These are phyloP conservation scores for Tulasnella sp. DNA, from an alignment of 768 basidiomycete genomes.

Conservation along the genomic window DNA sequence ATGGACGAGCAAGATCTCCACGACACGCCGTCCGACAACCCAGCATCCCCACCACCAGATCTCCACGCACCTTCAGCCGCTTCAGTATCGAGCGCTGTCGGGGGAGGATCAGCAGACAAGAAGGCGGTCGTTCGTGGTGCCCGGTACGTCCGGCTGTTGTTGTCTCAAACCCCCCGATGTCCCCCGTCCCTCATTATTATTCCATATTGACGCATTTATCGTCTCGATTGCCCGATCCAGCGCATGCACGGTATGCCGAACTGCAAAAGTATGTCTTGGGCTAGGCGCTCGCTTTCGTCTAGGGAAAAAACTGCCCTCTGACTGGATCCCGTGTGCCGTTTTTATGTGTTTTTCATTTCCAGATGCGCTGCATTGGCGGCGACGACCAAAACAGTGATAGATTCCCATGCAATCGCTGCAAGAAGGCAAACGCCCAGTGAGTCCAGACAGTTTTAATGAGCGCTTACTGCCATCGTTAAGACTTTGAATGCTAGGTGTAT, in stretches of 20 bases:
- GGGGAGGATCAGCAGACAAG: neutral
- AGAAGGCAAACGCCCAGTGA: conserved; percentile 68
- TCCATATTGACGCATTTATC: neutral
- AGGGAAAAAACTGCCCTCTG: neutral
- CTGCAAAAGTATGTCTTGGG: conserved; percentile 55
- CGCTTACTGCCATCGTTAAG: neutral
- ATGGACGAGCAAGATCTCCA: conserved; percentile 7
- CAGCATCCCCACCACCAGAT: neutral
- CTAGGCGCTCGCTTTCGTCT: neutral
- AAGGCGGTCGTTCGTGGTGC: conserved; percentile 17
- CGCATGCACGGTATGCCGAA: conserved; percentile 79
- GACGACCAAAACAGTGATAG: conserved; percentile 54
- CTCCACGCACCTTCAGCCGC: neutral
- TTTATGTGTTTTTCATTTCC: neutral
- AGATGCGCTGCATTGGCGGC: conserved; percentile 91
- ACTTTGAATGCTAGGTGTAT: conserved; percentile 46
- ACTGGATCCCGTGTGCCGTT: conserved; percentile 4
- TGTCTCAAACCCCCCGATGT: neutral
- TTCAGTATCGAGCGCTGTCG: neutral
- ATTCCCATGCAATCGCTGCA: conserved; percentile 75
- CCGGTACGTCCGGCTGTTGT: conserved; percentile 4
- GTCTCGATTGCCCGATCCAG: conserved; percentile 4
- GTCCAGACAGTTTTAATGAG: conserved; percentile 26
- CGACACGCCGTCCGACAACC: neutral
- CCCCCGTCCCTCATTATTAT: neutral